phyloP scores from a whole-genome alignment of 345 rosid genomes.

The Turnera subulata region DNA sequence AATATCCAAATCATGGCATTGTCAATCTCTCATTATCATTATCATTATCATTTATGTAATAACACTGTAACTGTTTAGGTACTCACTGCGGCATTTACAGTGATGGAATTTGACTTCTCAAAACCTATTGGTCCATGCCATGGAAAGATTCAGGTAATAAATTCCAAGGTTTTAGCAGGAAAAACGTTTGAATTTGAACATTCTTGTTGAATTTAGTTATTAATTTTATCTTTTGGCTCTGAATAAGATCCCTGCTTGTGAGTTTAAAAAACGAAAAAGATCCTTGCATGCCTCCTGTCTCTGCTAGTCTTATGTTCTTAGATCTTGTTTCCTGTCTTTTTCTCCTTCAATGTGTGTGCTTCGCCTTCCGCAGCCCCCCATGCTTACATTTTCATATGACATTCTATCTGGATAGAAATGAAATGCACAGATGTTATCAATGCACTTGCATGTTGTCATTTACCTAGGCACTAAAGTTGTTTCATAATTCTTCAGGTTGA shows the following conservation, averaged over 20 bases:
- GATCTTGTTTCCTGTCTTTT: background rate
- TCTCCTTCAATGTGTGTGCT: too few relatives aligned
- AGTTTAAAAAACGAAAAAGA: too few relatives aligned
- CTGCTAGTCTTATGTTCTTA: background rate
- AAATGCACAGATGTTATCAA: too few relatives aligned
- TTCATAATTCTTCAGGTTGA: constrained; percentile 40
- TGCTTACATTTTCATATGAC: too few relatives aligned
- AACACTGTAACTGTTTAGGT: constrained; percentile 36
- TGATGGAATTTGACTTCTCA: constrained; percentile 74
- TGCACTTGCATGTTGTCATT: too few relatives aligned
- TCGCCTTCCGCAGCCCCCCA: too few relatives aligned
- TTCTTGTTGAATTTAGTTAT: background rate
- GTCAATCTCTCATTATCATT: background rate
- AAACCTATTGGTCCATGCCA: constrained; percentile 55
- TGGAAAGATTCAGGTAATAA: constrained; percentile 63
- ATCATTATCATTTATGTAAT: background rate
- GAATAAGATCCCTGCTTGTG: background rate
- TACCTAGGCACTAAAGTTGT: background rate
- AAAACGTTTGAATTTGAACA: background rate
- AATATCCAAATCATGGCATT: background rate
- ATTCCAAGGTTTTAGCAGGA: background rate
- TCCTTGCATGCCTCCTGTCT: background rate
- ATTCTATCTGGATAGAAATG: too few relatives aligned
- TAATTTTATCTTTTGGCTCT: background rate
- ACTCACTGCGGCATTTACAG: constrained; percentile 56